These are phyloP conservation scores for Aspergillus sergii DNA, from an alignment of 2,329 filamentous ascomycete species.

Conservation along the genomic window DNA sequence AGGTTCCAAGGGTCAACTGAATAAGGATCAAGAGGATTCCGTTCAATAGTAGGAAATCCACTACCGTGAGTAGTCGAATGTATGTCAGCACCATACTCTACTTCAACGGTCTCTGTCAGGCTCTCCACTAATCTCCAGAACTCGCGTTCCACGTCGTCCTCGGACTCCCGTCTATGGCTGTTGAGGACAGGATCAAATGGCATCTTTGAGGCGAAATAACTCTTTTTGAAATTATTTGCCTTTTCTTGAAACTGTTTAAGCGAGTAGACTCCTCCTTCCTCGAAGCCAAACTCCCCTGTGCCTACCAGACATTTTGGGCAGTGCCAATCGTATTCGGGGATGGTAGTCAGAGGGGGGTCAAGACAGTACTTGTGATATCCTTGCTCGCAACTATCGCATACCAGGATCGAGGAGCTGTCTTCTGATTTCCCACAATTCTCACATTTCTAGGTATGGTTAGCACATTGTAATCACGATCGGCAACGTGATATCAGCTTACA, in stretches of 20 bases:
- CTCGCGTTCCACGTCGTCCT: conserved; percentile 93
- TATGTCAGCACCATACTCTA: conserved; percentile 97
- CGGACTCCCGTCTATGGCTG: conserved; percentile 77
- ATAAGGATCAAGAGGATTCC: conserved; percentile 83
- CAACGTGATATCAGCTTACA: conserved; percentile 39
- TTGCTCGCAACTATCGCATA: conserved; percentile 91
- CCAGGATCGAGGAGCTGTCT: conserved; percentile 68
- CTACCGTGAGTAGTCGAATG: conserved; percentile 98
- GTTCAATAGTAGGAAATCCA: conserved; percentile 92
- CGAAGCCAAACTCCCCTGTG: conserved; percentile 95
- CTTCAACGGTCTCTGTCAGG: conserved; percentile 92
- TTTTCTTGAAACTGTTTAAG: conserved; percentile 95
- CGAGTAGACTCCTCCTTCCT: conserved; percentile 94
- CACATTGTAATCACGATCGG: conserved; percentile 3
- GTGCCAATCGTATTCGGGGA: conserved; percentile 90
- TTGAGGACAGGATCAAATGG: conserved; percentile 83
- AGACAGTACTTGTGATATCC: conserved; percentile 86
- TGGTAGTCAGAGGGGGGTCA: conserved; percentile 77
- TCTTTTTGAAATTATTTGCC: conserved; percentile 90
- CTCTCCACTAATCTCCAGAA: conserved; percentile 96
- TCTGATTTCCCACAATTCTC: conserved; percentile 83
- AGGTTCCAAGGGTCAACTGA: conserved; percentile 94
- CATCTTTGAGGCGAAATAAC: conserved; percentile 89
- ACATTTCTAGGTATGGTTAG: conserved; percentile 64
- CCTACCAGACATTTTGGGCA: conserved; percentile 93